These are phyloP conservation scores for Fusarium vanettenii DNA, from an alignment of 2,329 filamentous ascomycete species.

Conservation along the genomic window DNA sequence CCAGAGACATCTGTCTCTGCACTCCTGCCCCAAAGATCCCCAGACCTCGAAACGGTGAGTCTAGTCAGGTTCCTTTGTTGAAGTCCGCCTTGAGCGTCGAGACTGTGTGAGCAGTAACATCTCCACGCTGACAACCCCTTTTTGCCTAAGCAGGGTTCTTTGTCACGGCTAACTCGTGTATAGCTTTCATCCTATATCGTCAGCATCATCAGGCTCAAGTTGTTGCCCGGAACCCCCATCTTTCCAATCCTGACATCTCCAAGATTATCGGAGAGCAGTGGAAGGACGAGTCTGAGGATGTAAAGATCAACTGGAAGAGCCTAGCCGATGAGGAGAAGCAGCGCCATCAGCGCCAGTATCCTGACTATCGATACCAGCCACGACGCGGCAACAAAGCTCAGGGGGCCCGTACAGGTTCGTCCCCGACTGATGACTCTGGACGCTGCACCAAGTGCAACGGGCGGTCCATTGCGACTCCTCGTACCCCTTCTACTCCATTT, in stretches of 20 bases:
- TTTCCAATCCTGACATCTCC: constrained; percentile 95
- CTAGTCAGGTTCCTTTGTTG: constrained; percentile 25
- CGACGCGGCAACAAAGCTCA: constrained; percentile 65
- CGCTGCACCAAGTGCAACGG: constrained; percentile 80
- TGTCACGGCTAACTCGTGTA: constrained; percentile 44
- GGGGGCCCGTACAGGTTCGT: constrained; percentile 47
- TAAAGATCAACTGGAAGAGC: constrained; percentile 87
- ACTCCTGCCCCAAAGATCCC: constrained; percentile 68
- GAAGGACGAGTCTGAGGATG: constrained; percentile 78
- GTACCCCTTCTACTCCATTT: constrained; percentile 66
- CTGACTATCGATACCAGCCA: constrained; percentile 94
- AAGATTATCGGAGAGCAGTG: constrained; percentile 97
- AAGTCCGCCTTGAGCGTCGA: background rate
- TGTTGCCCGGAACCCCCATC: constrained; percentile 83
- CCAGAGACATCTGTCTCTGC: constrained; percentile 66
- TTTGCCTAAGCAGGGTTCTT: background rate
- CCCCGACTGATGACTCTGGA: constrained; percentile 60
- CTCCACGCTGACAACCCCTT: background rate
- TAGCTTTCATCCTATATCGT: constrained; percentile 97
- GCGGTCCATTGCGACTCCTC: constrained; percentile 71
- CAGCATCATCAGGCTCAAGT: constrained; percentile 90
- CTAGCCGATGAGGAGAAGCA: constrained; percentile 94
- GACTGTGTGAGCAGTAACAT: constrained; percentile 14
- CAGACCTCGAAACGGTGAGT: constrained; percentile 69
- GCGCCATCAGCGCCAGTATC: constrained; percentile 89